These are phyloP conservation scores for Pisolithus thermaeus DNA, from an alignment of 1,284 basidiomycete genomes.

Conservation along the genomic window DNA sequence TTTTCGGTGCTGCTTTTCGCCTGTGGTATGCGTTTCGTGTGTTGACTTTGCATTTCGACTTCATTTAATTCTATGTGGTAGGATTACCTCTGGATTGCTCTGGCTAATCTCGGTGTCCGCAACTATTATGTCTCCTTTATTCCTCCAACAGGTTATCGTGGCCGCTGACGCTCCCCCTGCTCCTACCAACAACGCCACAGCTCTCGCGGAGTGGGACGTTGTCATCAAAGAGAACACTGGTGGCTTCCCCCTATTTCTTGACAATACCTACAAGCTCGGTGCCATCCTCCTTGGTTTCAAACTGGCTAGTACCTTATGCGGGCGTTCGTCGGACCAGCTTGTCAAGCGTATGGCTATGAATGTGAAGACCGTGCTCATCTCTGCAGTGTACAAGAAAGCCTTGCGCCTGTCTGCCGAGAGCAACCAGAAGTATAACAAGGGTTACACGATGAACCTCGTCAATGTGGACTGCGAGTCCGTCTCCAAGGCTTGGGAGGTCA, in stretches of 20 bases:
- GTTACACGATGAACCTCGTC: conserved; percentile 25
- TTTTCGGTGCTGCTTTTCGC: conserved; percentile 13
- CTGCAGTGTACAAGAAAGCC: conserved; percentile 27
- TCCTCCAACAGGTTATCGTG: conserved; percentile 25
- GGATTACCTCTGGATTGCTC: conserved; percentile 23
- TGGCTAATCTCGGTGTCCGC: conserved; percentile 24
- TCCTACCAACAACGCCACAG: conserved; percentile 15
- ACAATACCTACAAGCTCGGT: conserved; percentile 21
- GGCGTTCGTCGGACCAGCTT: conserved; percentile 25
- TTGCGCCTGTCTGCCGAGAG: conserved; percentile 23
- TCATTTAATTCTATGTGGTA: conserved; percentile 4
- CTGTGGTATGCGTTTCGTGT: conserved; percentile 11
- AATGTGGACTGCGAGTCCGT: conserved; percentile 26
- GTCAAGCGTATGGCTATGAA: conserved; percentile 25
- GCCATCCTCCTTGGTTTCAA: conserved; percentile 22
- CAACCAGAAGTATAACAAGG: conserved; percentile 22
- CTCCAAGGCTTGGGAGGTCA: conserved; percentile 25
- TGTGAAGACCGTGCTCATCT: conserved; percentile 24
- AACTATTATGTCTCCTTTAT: conserved; percentile 17
- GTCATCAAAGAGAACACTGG: conserved; percentile 18
- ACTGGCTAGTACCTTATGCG: conserved; percentile 19
- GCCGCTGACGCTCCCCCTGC: conserved; percentile 15
- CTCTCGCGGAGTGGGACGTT: conserved; percentile 16
- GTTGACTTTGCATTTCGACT: neutral
- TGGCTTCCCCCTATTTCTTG: conserved; percentile 22